Evolutionary conservation across 2,329 filamentous ascomycete species (phyloP), one percentile per base, ranked within the genome.

Genomic region (Xylaria sp.): DNA sequence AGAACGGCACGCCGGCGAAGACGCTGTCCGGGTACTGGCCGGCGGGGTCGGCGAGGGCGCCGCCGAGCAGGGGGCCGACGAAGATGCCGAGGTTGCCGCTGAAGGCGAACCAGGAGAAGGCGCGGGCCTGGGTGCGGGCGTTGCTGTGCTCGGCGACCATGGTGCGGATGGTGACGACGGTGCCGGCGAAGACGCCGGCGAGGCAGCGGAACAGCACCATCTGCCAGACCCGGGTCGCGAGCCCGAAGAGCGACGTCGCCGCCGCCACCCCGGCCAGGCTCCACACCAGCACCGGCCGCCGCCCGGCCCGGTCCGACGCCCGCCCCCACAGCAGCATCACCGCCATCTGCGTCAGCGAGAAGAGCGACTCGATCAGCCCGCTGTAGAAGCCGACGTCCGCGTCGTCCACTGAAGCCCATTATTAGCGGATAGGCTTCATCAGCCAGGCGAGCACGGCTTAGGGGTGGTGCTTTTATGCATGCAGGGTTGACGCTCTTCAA

Each of bases 361-460:
- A 93, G 24, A 91, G 72, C 39, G 83, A 83, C 74, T 88, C 85
- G 67, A 93, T 91, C 11, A 92, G 74, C 2, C 90, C 90, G 52
- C 80, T 84, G 75, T 91, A 93, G 74, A 92, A 93, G 1, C 90
- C 90, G 2, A 91, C 84, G 68, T 91, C 86, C n/a, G 80, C 73
- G 41, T 83, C 75, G 1, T 78, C 69, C 2, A 93, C 58, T 61
- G 18, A n/a, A n/a, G n/a, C n/a, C n/a, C n/a, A n/a, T n/a, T n/a
- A n/a, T n/a, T n/a, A n/a, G n/a, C n/a, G n/a, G n/a, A n/a, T n/a
- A n/a, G n/a, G n/a, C n/a, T n/a, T n/a, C n/a, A n/a, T n/a, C n/a
- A n/a, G n/a, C n/a, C n/a, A n/a, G n/a, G n/a, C n/a, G n/a, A n/a
- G n/a, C n/a, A n/a, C n/a, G n/a, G n/a, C n/a, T n/a, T n/a, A n/a